Conservation (phyloP, 495 filamentous ascomycete species). For the Penicillium cataractarum region DNA sequence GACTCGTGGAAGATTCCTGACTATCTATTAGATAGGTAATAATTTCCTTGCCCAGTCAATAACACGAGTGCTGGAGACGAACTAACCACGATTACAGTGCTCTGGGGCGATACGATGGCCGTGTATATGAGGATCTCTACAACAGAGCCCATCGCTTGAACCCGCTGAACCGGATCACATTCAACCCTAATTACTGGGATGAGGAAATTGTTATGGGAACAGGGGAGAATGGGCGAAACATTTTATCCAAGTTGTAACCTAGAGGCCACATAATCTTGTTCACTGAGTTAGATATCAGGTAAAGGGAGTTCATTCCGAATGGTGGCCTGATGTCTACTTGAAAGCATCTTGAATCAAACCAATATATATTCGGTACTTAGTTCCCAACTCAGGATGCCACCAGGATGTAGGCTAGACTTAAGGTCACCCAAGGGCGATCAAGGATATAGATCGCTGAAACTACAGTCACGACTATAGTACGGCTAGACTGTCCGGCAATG, state of each 20-base stretch:
- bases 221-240: slow-evolving; percentile 24
- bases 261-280: not conserved
- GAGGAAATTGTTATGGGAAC: slow-evolving; percentile 53
- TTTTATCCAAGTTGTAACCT: slow-evolving; percentile 29
- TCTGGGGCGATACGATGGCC: slow-evolving; percentile 50
- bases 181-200: slow-evolving; percentile 53
- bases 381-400: too few relatives aligned
- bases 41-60: not conserved
- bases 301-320: too few relatives aligned
- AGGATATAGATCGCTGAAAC: too few relatives aligned
- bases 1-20: slow-evolving; percentile 54
- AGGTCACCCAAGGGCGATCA: too few relatives aligned
- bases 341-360: too few relatives aligned
- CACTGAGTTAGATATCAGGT: not conserved
- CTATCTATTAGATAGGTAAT: slow-evolving; percentile 49
- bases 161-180: slow-evolving; percentile 48
- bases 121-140: slow-evolving; percentile 54
- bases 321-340: too few relatives aligned
- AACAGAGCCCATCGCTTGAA: slow-evolving; percentile 50
- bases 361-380: too few relatives aligned
- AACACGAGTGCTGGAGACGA: too few relatives aligned
- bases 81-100: slow-evolving; percentile 29
- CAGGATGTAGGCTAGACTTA: too few relatives aligned
- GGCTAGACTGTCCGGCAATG: too few relatives aligned
- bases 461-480: too few relatives aligned